phyloP scores from a whole-genome alignment of 768 basidiomycete genomes.

The Leccinum rimulosum region DNA sequence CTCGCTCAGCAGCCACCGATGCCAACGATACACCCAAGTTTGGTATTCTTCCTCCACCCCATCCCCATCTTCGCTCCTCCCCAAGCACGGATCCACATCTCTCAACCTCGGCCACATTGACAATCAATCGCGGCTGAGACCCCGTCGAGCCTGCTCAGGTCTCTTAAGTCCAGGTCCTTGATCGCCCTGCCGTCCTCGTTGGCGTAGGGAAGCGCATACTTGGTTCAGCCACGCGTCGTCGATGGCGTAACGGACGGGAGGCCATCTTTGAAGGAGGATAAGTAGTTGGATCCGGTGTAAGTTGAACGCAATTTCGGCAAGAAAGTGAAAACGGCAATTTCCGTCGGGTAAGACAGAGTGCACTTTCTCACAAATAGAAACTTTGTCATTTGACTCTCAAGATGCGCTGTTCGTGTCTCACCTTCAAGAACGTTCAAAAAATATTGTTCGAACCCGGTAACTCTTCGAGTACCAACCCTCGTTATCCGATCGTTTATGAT shows the following conservation, averaged over 20 bases:
- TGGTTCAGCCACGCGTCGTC: slow-evolving; percentile 57
- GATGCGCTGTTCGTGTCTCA: too few relatives aligned
- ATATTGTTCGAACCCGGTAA: too few relatives aligned
- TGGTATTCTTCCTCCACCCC: slow-evolving; percentile 28
- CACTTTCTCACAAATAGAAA: too few relatives aligned
- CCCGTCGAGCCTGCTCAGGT: slow-evolving; percentile 45
- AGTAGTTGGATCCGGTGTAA: too few relatives aligned
- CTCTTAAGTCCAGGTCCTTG: slow-evolving; percentile 59
- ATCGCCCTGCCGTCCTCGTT: slow-evolving; percentile 59
- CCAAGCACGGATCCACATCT: slow-evolving; percentile 59
- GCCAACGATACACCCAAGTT: slow-evolving; percentile 65
- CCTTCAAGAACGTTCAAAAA: too few relatives aligned
- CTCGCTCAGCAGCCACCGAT: slow-evolving; percentile 49
- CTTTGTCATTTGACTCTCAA: too few relatives aligned
- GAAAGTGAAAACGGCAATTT: too few relatives aligned
- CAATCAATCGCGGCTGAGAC: slow-evolving; percentile 34
- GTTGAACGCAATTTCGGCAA: too few relatives aligned
- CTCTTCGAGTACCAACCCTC: too few relatives aligned
- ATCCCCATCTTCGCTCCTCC: slow-evolving; percentile 24
- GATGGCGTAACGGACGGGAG: slow-evolving; percentile 27
- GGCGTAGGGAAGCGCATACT: slow-evolving; percentile 70
- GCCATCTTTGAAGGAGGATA: too few relatives aligned
- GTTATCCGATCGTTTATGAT: too few relatives aligned
- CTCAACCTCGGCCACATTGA: slow-evolving; percentile 40
- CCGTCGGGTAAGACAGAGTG: too few relatives aligned